Conservation (phyloP, 768 basidiomycete genomes). For the Tricholoma terreum region DNA sequence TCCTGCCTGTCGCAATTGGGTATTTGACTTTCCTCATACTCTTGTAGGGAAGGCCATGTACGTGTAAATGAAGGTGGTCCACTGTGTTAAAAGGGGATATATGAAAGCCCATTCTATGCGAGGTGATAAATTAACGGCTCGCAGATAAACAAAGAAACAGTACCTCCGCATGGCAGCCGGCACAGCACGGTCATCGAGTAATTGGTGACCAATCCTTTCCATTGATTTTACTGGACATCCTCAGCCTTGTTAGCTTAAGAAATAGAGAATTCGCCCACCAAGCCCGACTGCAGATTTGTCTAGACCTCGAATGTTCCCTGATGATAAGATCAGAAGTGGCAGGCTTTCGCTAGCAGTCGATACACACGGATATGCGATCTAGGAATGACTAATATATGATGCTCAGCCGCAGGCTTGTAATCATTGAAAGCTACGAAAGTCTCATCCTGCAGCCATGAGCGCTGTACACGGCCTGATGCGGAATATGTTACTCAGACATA, state of each 20-base stretch:
- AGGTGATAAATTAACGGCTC: conserved; percentile 7
- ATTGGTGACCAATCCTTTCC: conserved; percentile 43
- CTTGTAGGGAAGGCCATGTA: conserved; percentile 65
- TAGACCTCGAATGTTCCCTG: conserved; percentile 57
- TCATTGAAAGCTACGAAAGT: conserved; percentile 52
- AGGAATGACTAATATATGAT: conserved; percentile 52
- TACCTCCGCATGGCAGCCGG: conserved; percentile 45
- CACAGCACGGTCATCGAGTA: conserved; percentile 49
- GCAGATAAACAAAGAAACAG: not conserved
- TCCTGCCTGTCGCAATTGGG: conserved; percentile 38
- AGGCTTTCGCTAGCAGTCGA: not conserved
- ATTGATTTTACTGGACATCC: conserved; percentile 27
- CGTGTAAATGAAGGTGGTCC: conserved; percentile 72
- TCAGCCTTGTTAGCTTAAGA: not conserved
- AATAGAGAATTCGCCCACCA: conserved; percentile 31
- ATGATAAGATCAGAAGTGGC: not conserved
- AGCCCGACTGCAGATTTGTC: conserved; percentile 25
- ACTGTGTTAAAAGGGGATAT: conserved; percentile 77
- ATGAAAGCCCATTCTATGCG: conserved; percentile 71
- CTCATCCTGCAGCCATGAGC: conserved; percentile 34
- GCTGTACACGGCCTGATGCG: not conserved
- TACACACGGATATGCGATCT: conserved; percentile 48
- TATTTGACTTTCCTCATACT: conserved; percentile 41
- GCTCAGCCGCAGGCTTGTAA: conserved; percentile 42
- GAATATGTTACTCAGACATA: conserved; percentile 11